Base-by-base conservation (phyloP, 805 yeast genomes). In the Wickerhamomyces subpelliculosus region DNA sequence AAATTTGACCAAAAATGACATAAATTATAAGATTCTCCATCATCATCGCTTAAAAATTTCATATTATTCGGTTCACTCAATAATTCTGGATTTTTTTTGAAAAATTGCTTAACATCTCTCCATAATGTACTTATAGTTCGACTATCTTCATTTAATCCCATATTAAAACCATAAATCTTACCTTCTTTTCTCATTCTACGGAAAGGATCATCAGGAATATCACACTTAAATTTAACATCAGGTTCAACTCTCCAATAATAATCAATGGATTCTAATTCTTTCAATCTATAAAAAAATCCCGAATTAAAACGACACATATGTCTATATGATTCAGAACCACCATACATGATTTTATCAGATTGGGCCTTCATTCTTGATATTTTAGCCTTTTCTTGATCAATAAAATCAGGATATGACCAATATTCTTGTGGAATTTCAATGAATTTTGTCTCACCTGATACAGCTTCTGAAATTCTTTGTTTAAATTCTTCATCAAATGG, bases 181-280 rank as follows among this genome's bases (percentile, higher is more conserved):
- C 70, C 59, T 45, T 75, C 62, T 10, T 58, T 66, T 17, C 68
- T 62, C 79, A 84, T 69, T 49, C 65, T 64, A 37, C 60, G 64
- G 63, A 84, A 84, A n/a, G 80, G 70, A 52, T 83, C 89, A 40
- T 75, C 67, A 43, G 74, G 65, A 13, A 80, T 61, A 54, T 80
- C 80, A 62, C 89, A 83, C 40, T 54, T 66, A 35, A 78, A 58
- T 32, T 63, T 60, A 26, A 75, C 70, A 30, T 74, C 79, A 10
- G 87, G 84, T 58, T 80, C 88, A 32, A 83, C 78, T 40, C 87
- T 65, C 89, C 88, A 81, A 53, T 74, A 79, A 54, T 74, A 84
- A 35, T 72, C 75, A 58, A 80, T 81, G 6, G 68, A 66, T 36
- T 61, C 54, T 57, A 84, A 55, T 31, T 79, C 56, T 33, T 70